Conservation (phyloP, 306 rosid species). For the barrel medic (Medicago truncatula) region MtrunA17r5.0-ANR NC_053047.1:39106501-39107000, state of each 20-base stretch:
- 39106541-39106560: background rate
- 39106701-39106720: slow-evolving; percentile 65
- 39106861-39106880: background rate
- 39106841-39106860: background rate
- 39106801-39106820: background rate
- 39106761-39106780: slow-evolving; percentile 74
- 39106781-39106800: slow-evolving; percentile 48
- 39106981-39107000: background rate
- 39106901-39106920: background rate
- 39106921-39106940: slow-evolving; percentile 1
- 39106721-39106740: slow-evolving; percentile 91
- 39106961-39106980: slow-evolving; percentile 15
- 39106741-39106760: slow-evolving; percentile 79
- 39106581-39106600: background rate
- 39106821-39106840: background rate
- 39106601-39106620: background rate
- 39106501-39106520: background rate
- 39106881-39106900: background rate
- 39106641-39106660: background rate
- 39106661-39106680: background rate
- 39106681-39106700: slow-evolving; percentile 5
- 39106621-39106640: background rate
- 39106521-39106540: background rate
- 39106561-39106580: background rate
- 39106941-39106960: slow-evolving; percentile 16